Conservation (phyloP, 345 rosid genomes). For the Raphanus sativus region DNA sequence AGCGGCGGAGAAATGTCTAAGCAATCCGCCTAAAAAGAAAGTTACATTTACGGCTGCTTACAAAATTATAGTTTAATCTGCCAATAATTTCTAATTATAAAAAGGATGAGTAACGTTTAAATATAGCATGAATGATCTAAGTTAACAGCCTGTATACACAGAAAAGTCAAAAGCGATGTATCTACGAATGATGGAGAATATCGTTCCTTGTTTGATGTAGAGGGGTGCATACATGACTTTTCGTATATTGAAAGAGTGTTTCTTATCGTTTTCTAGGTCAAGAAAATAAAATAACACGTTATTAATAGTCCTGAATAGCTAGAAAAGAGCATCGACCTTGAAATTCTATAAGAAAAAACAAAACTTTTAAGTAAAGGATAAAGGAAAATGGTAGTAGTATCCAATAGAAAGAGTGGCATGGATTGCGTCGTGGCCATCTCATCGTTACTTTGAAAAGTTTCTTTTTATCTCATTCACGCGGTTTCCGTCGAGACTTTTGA, state of each 20-base stretch:
- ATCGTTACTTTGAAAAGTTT: not conserved
- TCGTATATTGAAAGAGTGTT: not conserved
- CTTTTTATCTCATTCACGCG: not conserved
- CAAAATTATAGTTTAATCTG: not conserved
- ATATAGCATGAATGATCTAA: not conserved
- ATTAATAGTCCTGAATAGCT: not conserved
- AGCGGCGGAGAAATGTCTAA: not conserved
- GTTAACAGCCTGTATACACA: not conserved
- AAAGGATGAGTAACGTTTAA: not conserved
- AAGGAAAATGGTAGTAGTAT: not conserved
- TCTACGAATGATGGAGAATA: not conserved
- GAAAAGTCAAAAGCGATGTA: not conserved
- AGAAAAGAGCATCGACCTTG: not conserved
- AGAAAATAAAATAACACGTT: not conserved
- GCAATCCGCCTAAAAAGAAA: not conserved
- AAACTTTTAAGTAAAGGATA: not conserved
- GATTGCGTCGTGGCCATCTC: not conserved
- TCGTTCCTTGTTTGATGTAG: not conserved
- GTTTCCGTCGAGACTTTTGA: not conserved
- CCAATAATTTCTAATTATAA: not conserved
- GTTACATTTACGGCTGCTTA: not conserved
- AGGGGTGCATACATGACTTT: not conserved
- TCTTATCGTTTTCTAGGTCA: not conserved
- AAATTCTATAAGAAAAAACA: not conserved
- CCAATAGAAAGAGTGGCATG: not conserved